These are phyloP conservation scores for Clarireedia paspali DNA, from an alignment of 2,329 filamentous ascomycete species.

Conservation along the genomic window DNA sequence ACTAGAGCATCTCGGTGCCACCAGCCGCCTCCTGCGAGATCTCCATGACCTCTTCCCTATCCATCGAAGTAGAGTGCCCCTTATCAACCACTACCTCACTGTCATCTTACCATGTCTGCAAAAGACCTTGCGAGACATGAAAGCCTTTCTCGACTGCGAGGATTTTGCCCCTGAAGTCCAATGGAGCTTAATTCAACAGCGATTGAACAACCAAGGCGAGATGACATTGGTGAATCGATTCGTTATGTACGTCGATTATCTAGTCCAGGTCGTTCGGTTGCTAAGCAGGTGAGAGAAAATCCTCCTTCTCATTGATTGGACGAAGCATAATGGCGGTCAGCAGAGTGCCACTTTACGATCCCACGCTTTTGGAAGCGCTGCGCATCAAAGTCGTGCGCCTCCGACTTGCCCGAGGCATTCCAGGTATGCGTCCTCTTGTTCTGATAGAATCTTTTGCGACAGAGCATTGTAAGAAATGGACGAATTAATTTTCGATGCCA, in stretches of 20 bases:
- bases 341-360: slow-evolving; percentile 46
- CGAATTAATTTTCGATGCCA: slow-evolving; percentile 16
- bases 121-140: slow-evolving; percentile 46
- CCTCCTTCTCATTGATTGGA: slow-evolving; percentile 12
- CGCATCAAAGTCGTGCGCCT: slow-evolving; percentile 43
- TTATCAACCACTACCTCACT: slow-evolving; percentile 48
- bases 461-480: slow-evolving; percentile 8
- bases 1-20: slow-evolving; percentile 29
- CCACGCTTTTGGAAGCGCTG: slow-evolving; percentile 44
- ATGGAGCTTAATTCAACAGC: slow-evolving; percentile 53
- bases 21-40: slow-evolving; percentile 42
- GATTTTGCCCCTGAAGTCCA: slow-evolving; percentile 39
- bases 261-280: slow-evolving; percentile 42
- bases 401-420: slow-evolving; percentile 45
- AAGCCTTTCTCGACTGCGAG: slow-evolving; percentile 42
- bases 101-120: slow-evolving; percentile 48
- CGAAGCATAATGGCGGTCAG: slow-evolving; percentile 23
- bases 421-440: slow-evolving; percentile 21
- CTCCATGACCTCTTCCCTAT: slow-evolving; percentile 47
- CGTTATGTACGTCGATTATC: slow-evolving; percentile 47
- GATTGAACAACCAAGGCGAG: slow-evolving; percentile 44
- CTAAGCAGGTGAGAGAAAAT: slow-evolving; percentile 39
- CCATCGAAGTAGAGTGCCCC: slow-evolving; percentile 41
- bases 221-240: slow-evolving; percentile 46
- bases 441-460: background rate